phyloP scores from a whole-genome alignment of 805 yeast species.

The Millerago galiae region DNA sequence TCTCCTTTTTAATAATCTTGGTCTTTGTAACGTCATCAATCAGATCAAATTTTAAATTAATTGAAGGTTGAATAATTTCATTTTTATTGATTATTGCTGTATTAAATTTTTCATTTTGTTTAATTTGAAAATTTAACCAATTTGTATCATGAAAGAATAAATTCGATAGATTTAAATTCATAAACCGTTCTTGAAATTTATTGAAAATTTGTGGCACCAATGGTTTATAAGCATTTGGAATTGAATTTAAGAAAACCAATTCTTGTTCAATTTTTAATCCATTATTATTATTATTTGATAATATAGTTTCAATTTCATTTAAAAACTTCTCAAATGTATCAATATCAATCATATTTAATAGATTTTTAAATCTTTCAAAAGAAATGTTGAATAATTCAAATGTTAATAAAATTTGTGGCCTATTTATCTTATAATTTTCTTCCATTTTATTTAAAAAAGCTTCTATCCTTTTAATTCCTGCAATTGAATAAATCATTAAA shows the following conservation, averaged over 20 bases:
- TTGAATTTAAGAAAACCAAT: constrained; percentile 22
- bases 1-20: constrained; percentile 18
- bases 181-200: constrained; percentile 27
- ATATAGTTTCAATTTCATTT: constrained; percentile 41
- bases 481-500: constrained; percentile 57
- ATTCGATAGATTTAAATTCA: constrained; percentile 28
- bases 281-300: constrained; percentile 7
- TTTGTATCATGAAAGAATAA: constrained; percentile 57
- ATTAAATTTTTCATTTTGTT: constrained; percentile 22
- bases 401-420: constrained; percentile 32
- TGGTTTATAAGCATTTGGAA: constrained; percentile 21
- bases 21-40: constrained; percentile 28
- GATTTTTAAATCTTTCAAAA: constrained; percentile 31
- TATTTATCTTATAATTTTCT: constrained; percentile 12
- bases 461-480: constrained; percentile 55
- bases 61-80: constrained; percentile 27
- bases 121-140: constrained; percentile 48
- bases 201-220: constrained; percentile 25
- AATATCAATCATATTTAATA: constrained; percentile 31
- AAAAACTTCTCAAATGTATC: constrained; percentile 54
- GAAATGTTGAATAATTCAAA: constrained; percentile 50
- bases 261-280: constrained; percentile 20
- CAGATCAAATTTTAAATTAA: constrained; percentile 25
- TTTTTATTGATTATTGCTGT: constrained; percentile 29
- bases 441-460: constrained; percentile 19